Conservation (phyloP, 2,329 filamentous ascomycete genomes). For the Didymella arachidicola region DNA sequence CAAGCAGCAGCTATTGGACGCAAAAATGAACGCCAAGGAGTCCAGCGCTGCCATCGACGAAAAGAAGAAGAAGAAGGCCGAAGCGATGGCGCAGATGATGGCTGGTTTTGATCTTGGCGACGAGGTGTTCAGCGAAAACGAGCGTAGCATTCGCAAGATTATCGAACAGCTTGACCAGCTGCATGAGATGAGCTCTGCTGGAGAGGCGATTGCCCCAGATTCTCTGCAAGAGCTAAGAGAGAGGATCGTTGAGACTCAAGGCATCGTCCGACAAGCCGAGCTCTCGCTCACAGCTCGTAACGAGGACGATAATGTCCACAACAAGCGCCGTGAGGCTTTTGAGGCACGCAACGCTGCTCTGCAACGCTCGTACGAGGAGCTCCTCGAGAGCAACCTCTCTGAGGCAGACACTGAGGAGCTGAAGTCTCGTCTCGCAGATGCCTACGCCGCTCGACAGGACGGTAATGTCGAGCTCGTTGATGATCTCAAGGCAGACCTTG, state of each 20-base stretch:
- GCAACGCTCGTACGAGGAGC: constrained; percentile 83
- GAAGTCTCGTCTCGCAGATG: constrained; percentile 78
- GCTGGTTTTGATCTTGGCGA: constrained; percentile 94
- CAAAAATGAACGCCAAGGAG: constrained; percentile 96
- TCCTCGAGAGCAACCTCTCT: constrained; percentile 79
- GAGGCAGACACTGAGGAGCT: constrained; percentile 84
- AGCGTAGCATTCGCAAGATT: constrained; percentile 81
- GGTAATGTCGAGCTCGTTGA: constrained; percentile 76
- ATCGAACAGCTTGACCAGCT: constrained; percentile 84
- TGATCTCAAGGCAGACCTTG: constrained; percentile 77
- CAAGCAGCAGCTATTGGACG: constrained; percentile 94
- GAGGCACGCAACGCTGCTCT: constrained; percentile 77
- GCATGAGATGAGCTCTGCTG: constrained; percentile 76
- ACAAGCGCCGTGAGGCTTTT: constrained; percentile 74
- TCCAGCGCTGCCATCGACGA: constrained; percentile 88
- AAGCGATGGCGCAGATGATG: constrained; percentile 99
- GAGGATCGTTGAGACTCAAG: constrained; percentile 86
- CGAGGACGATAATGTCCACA: constrained; percentile 68
- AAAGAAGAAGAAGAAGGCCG: constrained; percentile 98
- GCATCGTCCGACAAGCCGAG: constrained; percentile 91
- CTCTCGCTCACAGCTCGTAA: constrained; percentile 77
- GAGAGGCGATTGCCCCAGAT: constrained; percentile 81
- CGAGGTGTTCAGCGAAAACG: constrained; percentile 93
- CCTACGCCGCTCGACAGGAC: constrained; percentile 77
- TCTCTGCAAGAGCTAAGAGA: constrained; percentile 79